A percentile compares a stretch with the other conserved stretches of the same genome.
Conservation (phyloP, 306 rosid species). For the Prunus mongolica region DNA sequence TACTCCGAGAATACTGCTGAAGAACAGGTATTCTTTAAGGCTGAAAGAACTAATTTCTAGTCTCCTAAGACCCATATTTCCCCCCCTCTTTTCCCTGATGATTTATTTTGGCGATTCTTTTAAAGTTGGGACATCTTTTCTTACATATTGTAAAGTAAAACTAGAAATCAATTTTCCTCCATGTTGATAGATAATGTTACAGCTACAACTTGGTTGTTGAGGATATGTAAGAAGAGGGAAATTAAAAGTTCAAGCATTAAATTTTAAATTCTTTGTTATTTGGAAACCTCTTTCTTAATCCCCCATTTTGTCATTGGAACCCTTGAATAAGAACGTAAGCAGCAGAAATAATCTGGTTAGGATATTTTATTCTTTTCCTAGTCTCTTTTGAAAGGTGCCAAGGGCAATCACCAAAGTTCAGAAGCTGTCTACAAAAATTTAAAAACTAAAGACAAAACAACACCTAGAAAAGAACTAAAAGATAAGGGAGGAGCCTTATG, state of each 20-base stretch:
- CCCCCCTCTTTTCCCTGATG: too few species aligned
- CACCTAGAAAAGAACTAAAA: not conserved
- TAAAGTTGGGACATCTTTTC: too few species aligned
- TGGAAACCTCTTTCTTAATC: not conserved
- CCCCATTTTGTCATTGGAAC: not conserved
- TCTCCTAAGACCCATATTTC: not conserved
- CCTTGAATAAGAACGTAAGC: not conserved
- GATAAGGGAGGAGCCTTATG: not conserved
- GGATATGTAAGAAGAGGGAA: not conserved
- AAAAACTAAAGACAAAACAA: not conserved
- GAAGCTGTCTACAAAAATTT: not conserved
- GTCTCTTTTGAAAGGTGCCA: not conserved
- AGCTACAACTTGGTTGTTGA: not conserved
- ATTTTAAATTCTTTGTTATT: not conserved
- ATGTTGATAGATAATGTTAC: not conserved
- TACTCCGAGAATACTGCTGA: not conserved
- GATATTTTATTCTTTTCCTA: not conserved
- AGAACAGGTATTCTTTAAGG: not conserved
- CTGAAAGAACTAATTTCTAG: not conserved
- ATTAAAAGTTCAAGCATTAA: not conserved
- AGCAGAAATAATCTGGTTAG: not conserved
- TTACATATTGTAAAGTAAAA: not conserved
- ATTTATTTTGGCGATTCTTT: too few species aligned
- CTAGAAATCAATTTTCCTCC: not conserved
- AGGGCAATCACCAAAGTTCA: not conserved